Percentiles rank a stretch among this genome's conserved stretches.
Conservation (phyloP, 495 filamentous ascomycete species). For the Echria macrotheca region DNA sequence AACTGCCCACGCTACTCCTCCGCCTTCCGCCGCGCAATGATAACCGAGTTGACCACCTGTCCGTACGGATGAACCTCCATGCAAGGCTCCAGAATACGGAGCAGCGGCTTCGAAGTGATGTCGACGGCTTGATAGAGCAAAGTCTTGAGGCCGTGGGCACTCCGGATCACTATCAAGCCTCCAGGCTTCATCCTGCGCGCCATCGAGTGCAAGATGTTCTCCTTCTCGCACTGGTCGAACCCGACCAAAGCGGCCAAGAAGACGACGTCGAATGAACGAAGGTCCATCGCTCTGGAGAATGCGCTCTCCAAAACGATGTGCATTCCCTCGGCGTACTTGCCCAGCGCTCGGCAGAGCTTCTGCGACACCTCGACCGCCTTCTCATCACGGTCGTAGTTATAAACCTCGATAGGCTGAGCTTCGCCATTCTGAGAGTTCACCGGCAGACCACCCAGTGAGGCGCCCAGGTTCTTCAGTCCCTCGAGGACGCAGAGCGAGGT, state of each 20-base stretch:
- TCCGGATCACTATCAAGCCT: conserved; percentile 23
- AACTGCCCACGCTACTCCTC: too few species aligned
- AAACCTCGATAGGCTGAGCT: conserved; percentile 5
- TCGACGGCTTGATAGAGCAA: conserved; percentile 29
- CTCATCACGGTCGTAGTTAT: conserved; percentile 22
- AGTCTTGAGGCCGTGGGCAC: conserved; percentile 22
- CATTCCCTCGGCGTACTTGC: conserved; percentile 20
- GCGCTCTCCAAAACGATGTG: conserved; percentile 16
- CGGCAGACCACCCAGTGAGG: neutral
- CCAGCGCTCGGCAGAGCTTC: conserved; percentile 12
- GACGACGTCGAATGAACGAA: conserved; percentile 18
- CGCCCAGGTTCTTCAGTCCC: conserved; percentile 8
- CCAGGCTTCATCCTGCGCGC: conserved; percentile 19
- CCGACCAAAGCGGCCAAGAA: conserved; percentile 30
- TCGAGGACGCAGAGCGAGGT: conserved; percentile 26
- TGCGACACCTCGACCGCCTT: conserved; percentile 19
- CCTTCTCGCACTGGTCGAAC: conserved; percentile 22
- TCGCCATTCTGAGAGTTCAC: neutral
- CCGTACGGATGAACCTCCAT: conserved; percentile 25
- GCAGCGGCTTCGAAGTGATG: conserved; percentile 15
- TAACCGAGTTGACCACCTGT: conserved; percentile 28
- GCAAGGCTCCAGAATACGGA: conserved; percentile 17
- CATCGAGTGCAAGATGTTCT: conserved; percentile 21
- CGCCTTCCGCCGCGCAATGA: conserved; percentile 17
- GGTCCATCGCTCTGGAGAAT: conserved; percentile 13